Base-by-base conservation (phyloP, 768 basidiomycete genomes). In the Lactarius quietus region DNA sequence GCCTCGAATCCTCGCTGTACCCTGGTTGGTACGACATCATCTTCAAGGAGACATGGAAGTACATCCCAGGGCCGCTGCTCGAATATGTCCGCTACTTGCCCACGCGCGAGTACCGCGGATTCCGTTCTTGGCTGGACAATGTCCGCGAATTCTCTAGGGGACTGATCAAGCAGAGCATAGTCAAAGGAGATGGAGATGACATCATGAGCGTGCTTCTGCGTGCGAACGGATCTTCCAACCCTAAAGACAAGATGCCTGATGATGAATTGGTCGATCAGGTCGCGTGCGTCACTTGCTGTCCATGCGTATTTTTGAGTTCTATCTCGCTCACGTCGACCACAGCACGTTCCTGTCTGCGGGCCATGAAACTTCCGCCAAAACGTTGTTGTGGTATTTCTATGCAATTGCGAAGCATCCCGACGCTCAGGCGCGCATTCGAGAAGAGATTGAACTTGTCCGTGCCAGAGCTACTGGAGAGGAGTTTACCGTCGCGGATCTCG, bases 381-480 rank as follows among this genome's bases (percentile, higher is more conserved):
- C 43, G n/a, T 15, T 52, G 26, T 20, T 23, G 2, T 63, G 62
- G 62, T 58, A 35, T 43, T 41, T 63, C 33, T 39, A 15, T 7
- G 56, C 36, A 23, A 12, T 58, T 14, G 56, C 62, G 2, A 51
- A 63, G 17, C 38, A 58, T 23, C 56, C 62, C 10, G 62, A 63
- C 9, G 18, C 55, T 12, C 56, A 57, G 45, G 15, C 23, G 33
- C 33, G 43, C 33, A 63, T 71, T 35, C 67, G 69, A 29, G 39
- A 39, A 48, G 70, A 71, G 45, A 52, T 63, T 8, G 39, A 28
- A 0, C 48, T 57, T 28, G n/a, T 41, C 3, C 62, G 56, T 20
- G 56, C 53, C 7, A n/a, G 38, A 20, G 62, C 68, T 18, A 20
- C 2, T 10, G 17, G 31, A 12, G 17, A 48, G 1, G 62, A 58